These are phyloP conservation scores for Vanderwaltozyma tropicalis DNA, from an alignment of 805 yeast species.

Conservation along the genomic window DNA sequence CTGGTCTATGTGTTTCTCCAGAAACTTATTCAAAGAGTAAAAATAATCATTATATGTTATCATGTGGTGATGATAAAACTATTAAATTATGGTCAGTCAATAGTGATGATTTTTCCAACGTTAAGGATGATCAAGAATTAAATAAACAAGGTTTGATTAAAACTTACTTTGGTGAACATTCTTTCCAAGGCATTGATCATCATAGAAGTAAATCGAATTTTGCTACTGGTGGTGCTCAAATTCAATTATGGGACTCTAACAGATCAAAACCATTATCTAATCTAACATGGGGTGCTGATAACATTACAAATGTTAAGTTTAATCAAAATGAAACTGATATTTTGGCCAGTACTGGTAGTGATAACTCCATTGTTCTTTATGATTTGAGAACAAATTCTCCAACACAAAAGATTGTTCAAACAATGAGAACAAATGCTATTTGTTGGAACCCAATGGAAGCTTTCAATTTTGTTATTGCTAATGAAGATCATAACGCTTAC, in stretches of 20 bases:
- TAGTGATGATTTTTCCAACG: slow-evolving; percentile 36
- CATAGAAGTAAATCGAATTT: slow-evolving; percentile 64
- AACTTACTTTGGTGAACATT: slow-evolving; percentile 74
- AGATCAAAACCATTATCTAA: slow-evolving; percentile 69
- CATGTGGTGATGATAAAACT: slow-evolving; percentile 87
- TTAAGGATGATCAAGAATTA: slow-evolving; percentile 25
- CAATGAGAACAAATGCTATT: slow-evolving; percentile 73
- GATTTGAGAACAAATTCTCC: slow-evolving; percentile 88
- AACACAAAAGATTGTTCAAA: slow-evolving; percentile 77
- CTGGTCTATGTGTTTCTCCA: slow-evolving; percentile 75
- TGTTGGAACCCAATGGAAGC: slow-evolving; percentile 99
- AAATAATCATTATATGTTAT: slow-evolving; percentile 42
- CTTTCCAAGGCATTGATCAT: slow-evolving; percentile 79
- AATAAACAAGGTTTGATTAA: slow-evolving; percentile 50
- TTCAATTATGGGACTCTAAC: slow-evolving; percentile 85
- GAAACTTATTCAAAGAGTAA: slow-evolving; percentile 12
- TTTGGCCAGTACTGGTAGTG: slow-evolving; percentile 82
- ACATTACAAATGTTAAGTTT: slow-evolving; percentile 69
- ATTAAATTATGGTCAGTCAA: slow-evolving; percentile 81
- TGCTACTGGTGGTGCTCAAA: slow-evolving; percentile 85
- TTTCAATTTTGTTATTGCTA: slow-evolving; percentile 80
- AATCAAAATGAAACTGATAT: slow-evolving; percentile 84
- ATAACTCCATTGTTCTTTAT: slow-evolving; percentile 80
- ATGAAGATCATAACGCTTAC: slow-evolving; percentile 91
- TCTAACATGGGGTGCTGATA: slow-evolving; percentile 95